Conservation (phyloP, 139 green algal species). For the Pedinophyceae sp. region DNA sequence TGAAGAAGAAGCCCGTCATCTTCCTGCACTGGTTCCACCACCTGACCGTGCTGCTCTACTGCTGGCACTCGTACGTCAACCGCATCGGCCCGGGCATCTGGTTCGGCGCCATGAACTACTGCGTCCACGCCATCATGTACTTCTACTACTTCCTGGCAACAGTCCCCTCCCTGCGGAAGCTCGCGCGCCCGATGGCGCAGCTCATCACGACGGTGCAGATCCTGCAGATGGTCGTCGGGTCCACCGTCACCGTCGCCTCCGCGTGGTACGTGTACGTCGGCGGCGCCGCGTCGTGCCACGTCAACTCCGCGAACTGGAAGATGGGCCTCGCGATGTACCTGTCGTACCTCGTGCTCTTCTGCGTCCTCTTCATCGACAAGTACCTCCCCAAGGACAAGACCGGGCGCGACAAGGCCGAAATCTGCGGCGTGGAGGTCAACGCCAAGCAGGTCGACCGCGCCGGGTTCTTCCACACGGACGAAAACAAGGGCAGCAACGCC, state of each 20-base stretch:
- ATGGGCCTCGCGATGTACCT: neutral
- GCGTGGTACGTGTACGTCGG: too few relatives aligned
- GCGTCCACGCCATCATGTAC: conserved; percentile 6
- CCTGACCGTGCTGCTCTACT: conserved; percentile 1
- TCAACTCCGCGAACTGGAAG: too few relatives aligned
- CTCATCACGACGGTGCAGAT: neutral
- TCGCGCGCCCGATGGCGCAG: neutral
- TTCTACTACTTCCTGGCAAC: conserved; percentile 3
- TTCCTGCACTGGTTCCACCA: conserved; percentile 4
- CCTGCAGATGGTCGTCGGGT: neutral
- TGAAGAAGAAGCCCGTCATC: conserved; percentile 1
- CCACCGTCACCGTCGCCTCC: too few relatives aligned
- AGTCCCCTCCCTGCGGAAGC: neutral
- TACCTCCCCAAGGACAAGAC: neutral
- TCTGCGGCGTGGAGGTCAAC: neutral
- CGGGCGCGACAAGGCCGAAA: neutral
- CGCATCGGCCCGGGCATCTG: conserved; percentile 1
- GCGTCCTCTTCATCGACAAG: neutral
- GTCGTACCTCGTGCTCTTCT: neutral
- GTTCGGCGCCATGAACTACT: conserved; percentile 5
- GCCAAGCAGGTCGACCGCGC: neutral
- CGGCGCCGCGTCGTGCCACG: too few relatives aligned
- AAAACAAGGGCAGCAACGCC: too few relatives aligned
- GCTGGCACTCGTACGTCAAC: conserved; percentile 4
- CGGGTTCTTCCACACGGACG: neutral